Conservation (phyloP, 1,284 basidiomycete species). For the Cutaneotrichosporon spelunceum region DNA sequence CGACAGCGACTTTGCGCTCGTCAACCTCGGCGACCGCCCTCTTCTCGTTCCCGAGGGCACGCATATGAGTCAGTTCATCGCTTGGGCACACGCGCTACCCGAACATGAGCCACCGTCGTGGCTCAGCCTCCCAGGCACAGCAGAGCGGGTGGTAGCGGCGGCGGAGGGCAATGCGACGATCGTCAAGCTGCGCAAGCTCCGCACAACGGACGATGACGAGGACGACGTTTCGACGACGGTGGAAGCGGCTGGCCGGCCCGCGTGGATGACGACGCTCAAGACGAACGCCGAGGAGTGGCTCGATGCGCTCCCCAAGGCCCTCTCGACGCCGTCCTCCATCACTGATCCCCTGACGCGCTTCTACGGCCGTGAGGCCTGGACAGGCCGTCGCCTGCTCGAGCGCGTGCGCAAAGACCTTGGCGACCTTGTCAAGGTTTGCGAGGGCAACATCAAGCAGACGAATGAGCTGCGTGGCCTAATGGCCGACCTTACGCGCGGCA, state of each 20-base stretch:
- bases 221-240: slow-evolving; percentile 58
- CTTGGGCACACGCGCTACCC: slow-evolving; percentile 80
- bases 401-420: slow-evolving; percentile 75
- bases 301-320: slow-evolving; percentile 59
- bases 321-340: slow-evolving; percentile 26
- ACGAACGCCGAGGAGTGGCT: slow-evolving; percentile 82
- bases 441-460: slow-evolving; percentile 84
- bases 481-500: slow-evolving; percentile 82
- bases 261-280: slow-evolving; percentile 83
- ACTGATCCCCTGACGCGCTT: slow-evolving; percentile 77
- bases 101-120: slow-evolving; percentile 89
- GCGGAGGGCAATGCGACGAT: slow-evolving; percentile 86
- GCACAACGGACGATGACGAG: slow-evolving; percentile 82
- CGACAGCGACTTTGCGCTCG: slow-evolving; percentile 85
- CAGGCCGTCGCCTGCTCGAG: slow-evolving; percentile 70
- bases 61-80: slow-evolving; percentile 79
- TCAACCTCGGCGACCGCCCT: slow-evolving; percentile 58
- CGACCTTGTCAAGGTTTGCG: slow-evolving; percentile 77
- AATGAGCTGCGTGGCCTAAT: slow-evolving; percentile 85
- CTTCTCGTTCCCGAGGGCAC: slow-evolving; percentile 82
- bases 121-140: slow-evolving; percentile 83
- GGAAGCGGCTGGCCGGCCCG: slow-evolving; percentile 70
- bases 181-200: slow-evolving; percentile 84
- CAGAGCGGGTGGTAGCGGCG: slow-evolving; percentile 83
- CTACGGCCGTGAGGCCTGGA: slow-evolving; percentile 80